Conservation (phyloP, 2,329 filamentous ascomycete species). For the Paecilomyces variotii region DNA sequence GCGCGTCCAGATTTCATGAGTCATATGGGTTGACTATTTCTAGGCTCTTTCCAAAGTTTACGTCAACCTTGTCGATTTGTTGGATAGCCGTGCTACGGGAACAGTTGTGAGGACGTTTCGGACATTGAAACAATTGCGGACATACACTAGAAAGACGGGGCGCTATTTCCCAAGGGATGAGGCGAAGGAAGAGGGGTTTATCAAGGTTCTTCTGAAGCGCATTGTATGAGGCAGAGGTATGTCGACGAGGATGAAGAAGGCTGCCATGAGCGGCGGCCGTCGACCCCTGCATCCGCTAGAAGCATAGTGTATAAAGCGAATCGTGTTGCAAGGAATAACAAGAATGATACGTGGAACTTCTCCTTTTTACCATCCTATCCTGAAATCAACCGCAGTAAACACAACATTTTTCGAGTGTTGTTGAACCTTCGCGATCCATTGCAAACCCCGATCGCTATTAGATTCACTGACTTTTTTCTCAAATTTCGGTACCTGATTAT, state of each 20-base stretch:
- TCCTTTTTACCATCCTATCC: too few species aligned
- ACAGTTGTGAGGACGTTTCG: slow-evolving; percentile 8
- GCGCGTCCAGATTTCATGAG: background rate
- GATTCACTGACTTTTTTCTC: too few species aligned
- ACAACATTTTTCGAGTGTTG: too few species aligned
- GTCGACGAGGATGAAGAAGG: background rate
- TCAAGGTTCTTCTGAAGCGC: slow-evolving; percentile 12
- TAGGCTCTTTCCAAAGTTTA: slow-evolving; percentile 15
- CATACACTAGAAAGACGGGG: slow-evolving; percentile 10
- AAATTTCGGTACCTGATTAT: too few species aligned
- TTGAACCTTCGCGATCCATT: too few species aligned
- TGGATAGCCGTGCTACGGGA: slow-evolving; percentile 14
- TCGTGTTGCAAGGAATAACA: too few species aligned
- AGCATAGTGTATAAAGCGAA: background rate
- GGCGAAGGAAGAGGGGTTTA: slow-evolving; percentile 16
- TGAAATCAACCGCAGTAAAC: too few species aligned
- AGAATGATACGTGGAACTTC: too few species aligned
- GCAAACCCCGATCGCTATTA: too few species aligned
- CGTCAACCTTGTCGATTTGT: slow-evolving; percentile 23
- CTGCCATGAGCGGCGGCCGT: background rate
- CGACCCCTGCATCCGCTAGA: background rate
- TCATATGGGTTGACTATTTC: too few species aligned
- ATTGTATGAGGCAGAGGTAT: background rate
- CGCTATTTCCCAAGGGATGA: background rate
- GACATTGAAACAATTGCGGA: slow-evolving; percentile 5